Base-by-base conservation (phyloP, 768 basidiomycete genomes). In the Mycena amicta region DNA sequence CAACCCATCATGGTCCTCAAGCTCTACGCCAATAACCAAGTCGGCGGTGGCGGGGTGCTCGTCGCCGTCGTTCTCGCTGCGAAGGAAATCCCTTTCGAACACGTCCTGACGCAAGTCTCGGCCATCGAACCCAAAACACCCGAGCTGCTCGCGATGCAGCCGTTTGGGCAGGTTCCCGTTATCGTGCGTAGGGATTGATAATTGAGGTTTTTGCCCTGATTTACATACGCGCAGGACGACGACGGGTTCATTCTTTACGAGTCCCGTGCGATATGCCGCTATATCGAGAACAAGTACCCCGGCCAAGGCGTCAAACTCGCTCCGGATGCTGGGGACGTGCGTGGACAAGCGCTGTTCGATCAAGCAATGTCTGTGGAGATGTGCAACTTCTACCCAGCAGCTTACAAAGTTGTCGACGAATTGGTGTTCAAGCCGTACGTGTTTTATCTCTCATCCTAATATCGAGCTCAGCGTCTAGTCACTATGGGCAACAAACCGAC, bases 181-280 rank as follows among this genome's bases (percentile, higher is more conserved):
- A 6, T 45, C n/a, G n/a, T n/a, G n/a, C 13, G 43, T 45, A 15
- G 8, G 43, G 12, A 15, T n/a, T 16, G 6, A 45, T 45, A 15
- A 5, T n/a, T 8, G 20, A 8, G 43, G 13, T 15, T 15, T 23
- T 15, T n/a, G 13, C 22, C 5, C 43, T 16, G 43, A 45, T 15
- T 37, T 37, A 8, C 15, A 45, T 8, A 45, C 12, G 22, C 26
- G 5, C 52, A 82, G 81, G 73, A 82, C 52, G 84, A 87, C 25
- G 83, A 83, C 43, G 86, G 85, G 4, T 83, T 87, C 70, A 73
- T 80, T 55, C 62, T 91, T 26, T 88, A 79, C 68, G 86, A 88
- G 65, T 80, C 80, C 39, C 82, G 86, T 15, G 86, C 86, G 1
- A 87, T 89, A 59, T 69, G 66, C 33, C 80, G 83, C 15, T 90